Conservation (phyloP, 495 filamentous ascomycete genomes). For the Aspergillus homomorphus region DNA sequence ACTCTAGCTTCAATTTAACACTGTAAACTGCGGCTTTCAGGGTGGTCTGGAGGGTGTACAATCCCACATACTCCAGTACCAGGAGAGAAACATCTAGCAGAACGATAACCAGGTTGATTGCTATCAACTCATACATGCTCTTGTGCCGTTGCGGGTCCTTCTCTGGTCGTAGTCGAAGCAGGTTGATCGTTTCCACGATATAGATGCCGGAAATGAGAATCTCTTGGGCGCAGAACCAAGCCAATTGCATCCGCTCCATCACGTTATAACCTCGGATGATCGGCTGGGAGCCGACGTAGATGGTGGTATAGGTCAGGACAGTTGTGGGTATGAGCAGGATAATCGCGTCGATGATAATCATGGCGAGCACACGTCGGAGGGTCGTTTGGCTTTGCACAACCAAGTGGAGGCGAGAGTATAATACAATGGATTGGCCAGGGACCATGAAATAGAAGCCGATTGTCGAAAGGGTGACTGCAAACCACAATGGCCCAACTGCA, state of each 20-base stretch:
- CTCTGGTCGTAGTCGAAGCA: slow-evolving; percentile 41
- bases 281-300: slow-evolving; percentile 23
- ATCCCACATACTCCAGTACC: slow-evolving; percentile 50
- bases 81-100: slow-evolving; percentile 54
- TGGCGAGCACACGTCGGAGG: slow-evolving; percentile 49
- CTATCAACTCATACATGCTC: slow-evolving; percentile 51
- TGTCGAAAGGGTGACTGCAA: slow-evolving; percentile 38
- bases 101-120: slow-evolving; percentile 56
- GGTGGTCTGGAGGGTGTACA: slow-evolving; percentile 53
- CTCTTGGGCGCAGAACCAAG: slow-evolving; percentile 59
- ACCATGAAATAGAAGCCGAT: slow-evolving; percentile 63
- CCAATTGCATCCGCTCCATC: slow-evolving; percentile 58
- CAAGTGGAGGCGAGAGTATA: slow-evolving; percentile 64
- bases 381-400: slow-evolving; percentile 47
- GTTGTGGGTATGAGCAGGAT: slow-evolving; percentile 50
- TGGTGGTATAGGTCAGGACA: slow-evolving; percentile 50
- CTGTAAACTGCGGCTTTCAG: slow-evolving; percentile 58
- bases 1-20: slow-evolving; percentile 64
- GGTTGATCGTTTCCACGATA: slow-evolving; percentile 48
- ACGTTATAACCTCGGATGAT: slow-evolving; percentile 48
- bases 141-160: slow-evolving; percentile 38
- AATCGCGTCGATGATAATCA: slow-evolving; percentile 56
- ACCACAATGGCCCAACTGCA: slow-evolving; percentile 33
- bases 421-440: slow-evolving; percentile 62
- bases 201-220: slow-evolving; percentile 56